Base-by-base conservation (phyloP, 2,329 filamentous ascomycete species). In the Talaromyces sp. region DNA sequence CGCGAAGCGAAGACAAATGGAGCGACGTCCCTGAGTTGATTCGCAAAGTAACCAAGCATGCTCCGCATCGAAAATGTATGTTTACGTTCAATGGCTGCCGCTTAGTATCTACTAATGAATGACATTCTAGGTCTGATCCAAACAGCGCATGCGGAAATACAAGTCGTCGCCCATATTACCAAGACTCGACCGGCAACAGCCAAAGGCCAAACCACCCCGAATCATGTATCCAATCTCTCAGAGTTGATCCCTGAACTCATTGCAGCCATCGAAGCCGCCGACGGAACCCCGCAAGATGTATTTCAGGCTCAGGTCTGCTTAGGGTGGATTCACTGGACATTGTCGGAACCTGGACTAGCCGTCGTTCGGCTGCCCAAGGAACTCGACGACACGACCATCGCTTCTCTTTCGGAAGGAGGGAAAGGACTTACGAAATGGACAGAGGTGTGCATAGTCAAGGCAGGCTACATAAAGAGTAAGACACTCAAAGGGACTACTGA, bases 31-130 rank as follows among this genome's bases (percentile, higher is more conserved):
- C 92, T 31, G 94, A 98, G 80, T 85, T 96, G 68, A 89, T 95
- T 72, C 88, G 94, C 76, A 99, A 99, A 80, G 86, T 98, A 73
- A 90, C 90, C 74, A 98, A 99, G 79, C 94, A 99, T 84, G 91
- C 93, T 71, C 90, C 93, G 47, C 87, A 91, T 67, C 87, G 91
- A 77, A 86, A 87, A 79, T 97, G 94, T 97, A 89, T 67, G 54
- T 64, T 56, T 50, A 56, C 57, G 37, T 57, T 43, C 58, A 63
- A 67, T 67, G 65, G 60, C 63, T 45, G 61, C 60, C 60, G 61
- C 52, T 35, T 63, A 52, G 65, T 62, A 52, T 52, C 69, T 35
- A 63, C 69, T 69, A 64, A 72, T 52, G 60, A 64, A 54, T 31
- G 52, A 54, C 39, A n/a, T 35, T 66, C 71, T 22, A 92, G 90